Evolutionary conservation across 768 basidiomycete species (phyloP).

Genomic region (Tubosaeta sp.): DNA sequence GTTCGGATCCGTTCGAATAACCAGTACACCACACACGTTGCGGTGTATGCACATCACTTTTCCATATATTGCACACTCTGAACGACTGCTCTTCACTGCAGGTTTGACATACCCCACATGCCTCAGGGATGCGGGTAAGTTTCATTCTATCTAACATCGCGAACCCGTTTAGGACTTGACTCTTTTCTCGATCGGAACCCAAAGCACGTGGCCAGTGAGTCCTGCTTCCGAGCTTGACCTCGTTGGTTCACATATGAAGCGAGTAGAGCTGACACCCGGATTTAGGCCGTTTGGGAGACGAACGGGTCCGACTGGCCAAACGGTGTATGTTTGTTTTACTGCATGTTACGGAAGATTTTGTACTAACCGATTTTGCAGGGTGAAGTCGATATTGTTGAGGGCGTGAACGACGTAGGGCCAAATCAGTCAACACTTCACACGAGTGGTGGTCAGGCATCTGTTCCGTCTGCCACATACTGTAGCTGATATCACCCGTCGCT

Average conservation of each 20-base stretch:
- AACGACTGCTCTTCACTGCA: conserved; percentile 1
- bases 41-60: conserved; percentile 21
- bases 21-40: conserved; percentile 33
- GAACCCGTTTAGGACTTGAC: neutral
- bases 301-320: conserved; percentile 22
- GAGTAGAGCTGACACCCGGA: conserved; percentile 6
- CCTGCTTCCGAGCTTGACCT: neutral
- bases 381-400: conserved; percentile 30
- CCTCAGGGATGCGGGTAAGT: conserved; percentile 33
- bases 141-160: neutral
- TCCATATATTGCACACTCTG: neutral
- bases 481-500: neutral
- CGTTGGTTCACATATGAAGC: conserved; percentile 1
- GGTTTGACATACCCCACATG: conserved; percentile 35
- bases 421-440: conserved; percentile 59
- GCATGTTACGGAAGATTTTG: neutral
- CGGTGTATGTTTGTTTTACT: conserved; percentile 12
- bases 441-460: conserved; percentile 33
- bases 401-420: conserved; percentile 50
- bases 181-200: neutral
- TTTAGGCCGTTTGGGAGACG: conserved; percentile 29
- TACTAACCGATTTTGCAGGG: conserved; percentile 18
- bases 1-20: conserved; percentile 31
- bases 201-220: conserved; percentile 36
- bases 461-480: neutral